Evolutionary conservation across 441 rosid genomes (phyloP), one percentile per base, ranked within the genome.

Genomic region (Kokia cookei): DNA sequence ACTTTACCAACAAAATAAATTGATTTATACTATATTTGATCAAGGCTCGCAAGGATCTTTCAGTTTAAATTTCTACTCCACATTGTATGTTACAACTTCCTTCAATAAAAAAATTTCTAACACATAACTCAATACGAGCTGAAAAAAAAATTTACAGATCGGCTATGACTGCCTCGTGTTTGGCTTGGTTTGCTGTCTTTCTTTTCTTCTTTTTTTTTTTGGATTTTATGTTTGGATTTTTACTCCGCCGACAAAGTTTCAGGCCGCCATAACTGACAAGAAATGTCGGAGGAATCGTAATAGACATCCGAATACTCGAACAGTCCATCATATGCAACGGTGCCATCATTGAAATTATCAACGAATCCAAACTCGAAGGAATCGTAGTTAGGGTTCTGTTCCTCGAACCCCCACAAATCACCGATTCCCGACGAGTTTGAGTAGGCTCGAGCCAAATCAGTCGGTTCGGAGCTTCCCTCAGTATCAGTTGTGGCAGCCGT

Each of bases 321-420:
- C 48, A 92, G 57, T 1, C 83, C 83, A n/a, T 79, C 91, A 2
- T 84, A 81, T 59, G 79, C 81, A 42, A 71, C 86, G 64, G 77
- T 81, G 2, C 69, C 88, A 2, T 71, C 67, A 15, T 80, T 85
- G 60, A 79, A 84, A 27, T 19, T 62, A 0, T 61, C 89, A 11
- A 19, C 79, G 27, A 48, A 45, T 19, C 84, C 96, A 10, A 84
- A 45, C 61, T 78, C 89, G 58, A 84, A 89, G 55, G 86, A 45
- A 74, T 85, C 90, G 14, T 77, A 87, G 76, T 78, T 77, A 53
- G 89, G 77, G 5, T 85, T 69, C 78, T 73, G 77, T 9, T 84
- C 90, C 10, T 88, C 93, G 29, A 87, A 81, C 13, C 80, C 90
- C 87, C 89, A 86, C 6, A 89, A 65, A 51, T 78, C 89, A 8